Base-by-base conservation (phyloP, 2,329 filamentous ascomycete species). In the Aspergillus melleus region DNA sequence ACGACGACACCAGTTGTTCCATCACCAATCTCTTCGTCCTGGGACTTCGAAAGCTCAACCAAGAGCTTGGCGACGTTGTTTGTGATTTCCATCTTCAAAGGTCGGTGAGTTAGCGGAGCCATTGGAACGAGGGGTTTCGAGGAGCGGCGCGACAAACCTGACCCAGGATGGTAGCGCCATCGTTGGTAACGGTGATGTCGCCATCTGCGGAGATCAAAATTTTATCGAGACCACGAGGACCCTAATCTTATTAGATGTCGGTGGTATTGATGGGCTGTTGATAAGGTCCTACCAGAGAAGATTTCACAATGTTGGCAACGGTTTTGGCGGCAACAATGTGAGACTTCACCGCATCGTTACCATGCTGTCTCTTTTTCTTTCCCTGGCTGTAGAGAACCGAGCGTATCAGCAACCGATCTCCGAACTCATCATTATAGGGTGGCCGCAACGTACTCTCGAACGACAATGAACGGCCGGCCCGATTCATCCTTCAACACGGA, bases 121-220 rank as follows among this genome's bases (percentile, higher is more conserved):
- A 52, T 26, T 51, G 30, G 36, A 58, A 61, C 49, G 62, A 55
- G 61, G 54, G 26, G 19, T 26, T 36, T 26, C 44, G 42, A 54
- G 29, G 39, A 19, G 42, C 59, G 53, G 29, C 56, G 54, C 32
- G 47, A 71, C 74, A 64, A 72, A 83, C 81, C 77, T 88, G 92
- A 71, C 91, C 89, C 68, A 99, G 84, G 72, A 99, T 99, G 50
- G 95, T 99, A 57, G 96, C 96, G 72, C 95, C 95, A 81, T 99
- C 95, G 82, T 99, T 99, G 68, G 95, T 99, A 64, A 99, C 92
- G 63, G 95, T 99, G 77, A 99, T 99, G 79, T 99, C 95, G 77
- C 95, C 95, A 76, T 99, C 95, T 63, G 95, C 91, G 54, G 95
- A 99, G 72, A 99, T 99, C 70, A 99, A 86, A 75, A 99, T 99